Conservation (phyloP, 441 rosid species). For the Adansonia rubrostipa region DNA sequence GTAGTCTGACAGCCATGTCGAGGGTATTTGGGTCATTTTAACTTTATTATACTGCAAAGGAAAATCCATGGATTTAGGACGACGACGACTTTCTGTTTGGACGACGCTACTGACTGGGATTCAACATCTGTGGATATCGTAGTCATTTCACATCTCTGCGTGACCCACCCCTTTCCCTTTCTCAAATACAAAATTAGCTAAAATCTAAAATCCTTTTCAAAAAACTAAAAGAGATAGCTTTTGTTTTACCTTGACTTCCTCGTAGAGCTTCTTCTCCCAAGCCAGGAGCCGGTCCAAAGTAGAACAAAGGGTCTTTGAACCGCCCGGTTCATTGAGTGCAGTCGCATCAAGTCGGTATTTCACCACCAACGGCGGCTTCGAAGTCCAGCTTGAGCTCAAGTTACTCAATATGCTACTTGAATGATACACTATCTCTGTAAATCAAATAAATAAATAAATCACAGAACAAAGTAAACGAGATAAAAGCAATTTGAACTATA, state of each 20-base stretch:
- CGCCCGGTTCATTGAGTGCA: conserved; percentile 59
- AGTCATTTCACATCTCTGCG: no score
- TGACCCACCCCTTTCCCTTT: no score
- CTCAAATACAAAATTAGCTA: background rate
- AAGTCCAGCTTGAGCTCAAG: conserved; percentile 92
- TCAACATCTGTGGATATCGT: no score
- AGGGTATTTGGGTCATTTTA: conserved; percentile 32
- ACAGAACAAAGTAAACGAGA: background rate
- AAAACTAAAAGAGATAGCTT: background rate
- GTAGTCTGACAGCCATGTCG: background rate
- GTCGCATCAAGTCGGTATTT: conserved; percentile 75
- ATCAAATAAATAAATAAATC: background rate
- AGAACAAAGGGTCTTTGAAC: conserved; percentile 75
- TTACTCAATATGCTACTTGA: conserved; percentile 80
- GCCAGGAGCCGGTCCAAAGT: conserved; percentile 87
- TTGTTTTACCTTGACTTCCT: conserved; percentile 77
- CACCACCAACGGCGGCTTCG: conserved; percentile 88
- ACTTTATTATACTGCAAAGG: background rate
- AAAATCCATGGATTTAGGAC: no score
- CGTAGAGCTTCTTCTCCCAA: conserved; percentile 94
- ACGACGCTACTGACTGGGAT: background rate
- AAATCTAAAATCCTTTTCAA: background rate
- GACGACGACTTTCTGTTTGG: conserved; percentile 28
- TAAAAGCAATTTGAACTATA: background rate
- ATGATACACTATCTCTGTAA: conserved; percentile 89